A percentile compares a stretch with the other conserved stretches of the same genome.
Conservation (phyloP, 495 filamentous ascomycete genomes). For the Ramalina peruviana region DNA sequence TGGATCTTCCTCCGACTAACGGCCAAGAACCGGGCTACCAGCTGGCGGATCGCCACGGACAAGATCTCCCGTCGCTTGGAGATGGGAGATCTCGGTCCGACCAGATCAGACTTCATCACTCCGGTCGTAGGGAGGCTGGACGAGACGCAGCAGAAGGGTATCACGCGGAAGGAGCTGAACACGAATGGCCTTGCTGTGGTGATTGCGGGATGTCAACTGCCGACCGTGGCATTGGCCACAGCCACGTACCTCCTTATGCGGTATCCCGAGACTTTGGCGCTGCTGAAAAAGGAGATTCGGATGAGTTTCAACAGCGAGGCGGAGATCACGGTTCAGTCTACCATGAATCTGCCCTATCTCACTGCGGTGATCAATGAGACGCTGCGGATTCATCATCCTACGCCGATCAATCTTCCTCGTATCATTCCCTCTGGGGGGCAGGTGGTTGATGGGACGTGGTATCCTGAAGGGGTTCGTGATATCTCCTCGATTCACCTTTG, state of each 20-base stretch:
- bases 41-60: slow-evolving; percentile 4
- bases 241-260: slow-evolving; percentile 9
- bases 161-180: slow-evolving; percentile 9
- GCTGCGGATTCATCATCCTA: slow-evolving; percentile 29
- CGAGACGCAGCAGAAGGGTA: slow-evolving; percentile 2
- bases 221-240: slow-evolving; percentile 6
- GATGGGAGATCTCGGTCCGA: slow-evolving; percentile 3
- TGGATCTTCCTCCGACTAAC: slow-evolving; percentile 9
- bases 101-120: slow-evolving; percentile 8
- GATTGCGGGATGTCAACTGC: slow-evolving; percentile 11
- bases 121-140: slow-evolving; percentile 3
- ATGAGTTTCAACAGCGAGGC: slow-evolving; percentile 7
- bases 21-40: not conserved
- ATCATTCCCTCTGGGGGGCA: not conserved
- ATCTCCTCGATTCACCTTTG: not conserved
- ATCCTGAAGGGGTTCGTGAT: slow-evolving; percentile 1
- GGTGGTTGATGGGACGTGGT: slow-evolving; percentile 1
- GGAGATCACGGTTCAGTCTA: not conserved
- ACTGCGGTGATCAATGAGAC: slow-evolving; percentile 40
- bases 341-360: slow-evolving; percentile 17
- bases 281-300: slow-evolving; percentile 3
- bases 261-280: slow-evolving; percentile 1
- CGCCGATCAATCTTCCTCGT: slow-evolving; percentile 3
- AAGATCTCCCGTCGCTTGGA: slow-evolving; percentile 8
- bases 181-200: slow-evolving; percentile 9